phyloP scores from a whole-genome alignment of 805 yeast species.

The Spathaspora boniae region DNA sequence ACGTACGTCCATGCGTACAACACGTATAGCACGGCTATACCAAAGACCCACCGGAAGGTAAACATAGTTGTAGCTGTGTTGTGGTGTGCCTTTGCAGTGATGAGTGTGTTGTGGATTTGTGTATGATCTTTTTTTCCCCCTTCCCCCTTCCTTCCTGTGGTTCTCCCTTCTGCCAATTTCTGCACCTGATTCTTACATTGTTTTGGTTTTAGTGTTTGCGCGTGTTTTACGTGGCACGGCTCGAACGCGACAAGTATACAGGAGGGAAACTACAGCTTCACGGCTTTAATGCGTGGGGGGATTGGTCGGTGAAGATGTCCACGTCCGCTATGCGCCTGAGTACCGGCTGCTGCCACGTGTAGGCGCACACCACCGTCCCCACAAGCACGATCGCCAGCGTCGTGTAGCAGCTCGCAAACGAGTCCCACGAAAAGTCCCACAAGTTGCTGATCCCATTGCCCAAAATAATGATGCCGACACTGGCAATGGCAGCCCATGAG shows the following conservation, averaged over 20 bases:
- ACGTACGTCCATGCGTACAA: slow-evolving; percentile 9
- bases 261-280: no score
- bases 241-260: no score
- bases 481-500: slow-evolving; percentile 14
- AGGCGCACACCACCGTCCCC: slow-evolving; percentile 1
- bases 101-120: background rate
- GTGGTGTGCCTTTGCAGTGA: slow-evolving; percentile 2
- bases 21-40: slow-evolving; percentile 4
- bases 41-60: background rate
- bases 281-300: slow-evolving; percentile 5
- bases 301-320: slow-evolving; percentile 8
- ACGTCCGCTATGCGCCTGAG: slow-evolving; percentile 4
- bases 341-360: slow-evolving; percentile 7
- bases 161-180: no score
- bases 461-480: slow-evolving; percentile 13
- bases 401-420: slow-evolving; percentile 10
- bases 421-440: slow-evolving; percentile 16
- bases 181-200: no score
- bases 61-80: background rate
- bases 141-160: no score
- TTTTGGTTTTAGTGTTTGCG: no score
- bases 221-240: no score
- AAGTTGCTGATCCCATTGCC: slow-evolving; percentile 15
- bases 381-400: slow-evolving; percentile 6
- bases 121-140: no score